Evolutionary conservation across 805 yeast species (phyloP).

Genomic region (Schwanniomyces sp.): DNA sequence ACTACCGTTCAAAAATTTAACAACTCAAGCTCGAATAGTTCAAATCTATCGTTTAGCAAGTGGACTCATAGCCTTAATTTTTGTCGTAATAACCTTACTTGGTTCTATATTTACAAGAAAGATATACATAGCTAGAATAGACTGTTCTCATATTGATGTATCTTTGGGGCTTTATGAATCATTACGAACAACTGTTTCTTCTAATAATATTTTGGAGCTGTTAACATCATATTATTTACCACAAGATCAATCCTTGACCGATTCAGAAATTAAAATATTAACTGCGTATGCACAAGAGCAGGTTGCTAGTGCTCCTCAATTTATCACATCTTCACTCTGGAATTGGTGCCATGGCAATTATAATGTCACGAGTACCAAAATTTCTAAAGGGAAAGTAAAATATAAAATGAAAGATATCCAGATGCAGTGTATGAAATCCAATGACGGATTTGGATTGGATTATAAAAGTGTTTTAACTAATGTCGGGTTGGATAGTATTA

Average conservation of each 20-base stretch:
- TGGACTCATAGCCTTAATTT: constrained; percentile 14
- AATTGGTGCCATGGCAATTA: constrained; percentile 48
- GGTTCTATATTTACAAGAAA: constrained; percentile 22
- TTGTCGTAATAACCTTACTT: constrained; percentile 20
- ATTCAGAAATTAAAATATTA: constrained; percentile 48
- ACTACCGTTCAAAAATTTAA: constrained; percentile 22
- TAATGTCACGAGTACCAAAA: constrained; percentile 15
- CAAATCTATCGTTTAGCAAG: constrained; percentile 23
- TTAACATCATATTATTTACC: constrained; percentile 21
- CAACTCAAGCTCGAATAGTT: constrained; percentile 22
- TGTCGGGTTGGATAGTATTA: constrained; percentile 42
- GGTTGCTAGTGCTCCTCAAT: constrained; percentile 51
- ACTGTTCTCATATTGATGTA: constrained; percentile 53
- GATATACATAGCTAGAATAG: constrained; percentile 36
- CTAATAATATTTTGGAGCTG: constrained; percentile 15
- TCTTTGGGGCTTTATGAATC: constrained; percentile 52
- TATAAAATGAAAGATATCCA: constrained; percentile 16
- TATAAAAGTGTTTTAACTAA: constrained; percentile 40
- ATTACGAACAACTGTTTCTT: constrained; percentile 33
- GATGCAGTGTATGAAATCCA: constrained; percentile 18
- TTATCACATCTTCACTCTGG: constrained; percentile 39
- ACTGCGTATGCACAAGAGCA: constrained; percentile 46
- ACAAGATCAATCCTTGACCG: constrained; percentile 38
- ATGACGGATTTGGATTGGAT: constrained; percentile 36
- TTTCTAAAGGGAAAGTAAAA: constrained; percentile 12